These are phyloP conservation scores for Mrakia gelida DNA, from an alignment of 768 basidiomycete species.

Conservation along the genomic window DNA sequence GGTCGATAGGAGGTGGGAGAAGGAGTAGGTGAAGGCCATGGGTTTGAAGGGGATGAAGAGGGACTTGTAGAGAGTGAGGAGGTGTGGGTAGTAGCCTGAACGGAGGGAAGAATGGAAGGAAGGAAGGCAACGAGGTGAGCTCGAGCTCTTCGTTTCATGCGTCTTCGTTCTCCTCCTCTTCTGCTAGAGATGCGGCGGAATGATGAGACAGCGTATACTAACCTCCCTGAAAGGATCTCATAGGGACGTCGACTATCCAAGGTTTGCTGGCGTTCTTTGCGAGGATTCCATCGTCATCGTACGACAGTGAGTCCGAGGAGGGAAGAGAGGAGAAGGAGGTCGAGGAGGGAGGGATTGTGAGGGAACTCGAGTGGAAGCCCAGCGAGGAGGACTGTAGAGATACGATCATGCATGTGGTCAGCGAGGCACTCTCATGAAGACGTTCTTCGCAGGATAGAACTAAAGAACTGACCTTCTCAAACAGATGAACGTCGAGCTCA, in stretches of 20 bases:
- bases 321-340: not conserved
- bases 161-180: not conserved
- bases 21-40: constrained; percentile 63
- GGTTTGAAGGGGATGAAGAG: constrained; percentile 58
- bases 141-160: not conserved
- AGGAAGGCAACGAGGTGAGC: too few species aligned
- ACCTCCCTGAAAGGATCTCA: constrained; percentile 79
- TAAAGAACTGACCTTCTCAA: constrained; percentile 60
- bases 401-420: not conserved
- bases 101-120: constrained; percentile 7
- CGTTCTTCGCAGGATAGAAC: not conserved
- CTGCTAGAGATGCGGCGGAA: not conserved
- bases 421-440: too few species aligned
- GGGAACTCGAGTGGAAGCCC: constrained; percentile 63
- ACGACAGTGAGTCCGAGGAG: not conserved
- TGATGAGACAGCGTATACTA: constrained; percentile 35
- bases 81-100: constrained; percentile 65
- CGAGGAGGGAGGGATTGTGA: constrained; percentile 39
- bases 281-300: constrained; percentile 5
- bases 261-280: constrained; percentile 37
- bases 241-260: constrained; percentile 63
- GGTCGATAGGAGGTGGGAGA: constrained; percentile 3
- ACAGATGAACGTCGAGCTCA: constrained; percentile 63
- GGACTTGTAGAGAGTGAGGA: constrained; percentile 61
- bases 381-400: constrained; percentile 54